These are phyloP conservation scores for Phytophthora aleatoria DNA, from an alignment of 352 stramenopile genomes.

Conservation along the genomic window DNA sequence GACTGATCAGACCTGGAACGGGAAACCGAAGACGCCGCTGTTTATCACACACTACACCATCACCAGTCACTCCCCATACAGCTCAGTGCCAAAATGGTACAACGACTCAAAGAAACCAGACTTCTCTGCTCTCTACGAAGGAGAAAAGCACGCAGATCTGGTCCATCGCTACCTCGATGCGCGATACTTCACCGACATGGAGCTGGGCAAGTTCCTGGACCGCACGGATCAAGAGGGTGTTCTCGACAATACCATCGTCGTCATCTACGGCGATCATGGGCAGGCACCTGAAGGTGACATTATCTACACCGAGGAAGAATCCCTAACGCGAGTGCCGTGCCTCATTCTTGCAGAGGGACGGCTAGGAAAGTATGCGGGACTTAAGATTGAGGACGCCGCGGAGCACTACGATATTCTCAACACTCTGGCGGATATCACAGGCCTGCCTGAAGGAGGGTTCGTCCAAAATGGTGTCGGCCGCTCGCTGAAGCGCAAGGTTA, in stretches of 20 bases:
- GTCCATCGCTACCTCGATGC: slow-evolving; percentile 56
- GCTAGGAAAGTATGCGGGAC: slow-evolving; percentile 39
- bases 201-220: slow-evolving; percentile 59
- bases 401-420: slow-evolving; percentile 70
- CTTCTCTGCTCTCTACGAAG: slow-evolving; percentile 54
- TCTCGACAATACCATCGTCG: slow-evolving; percentile 61
- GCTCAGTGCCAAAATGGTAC: slow-evolving; percentile 48
- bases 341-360: slow-evolving; percentile 57
- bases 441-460: slow-evolving; percentile 54
- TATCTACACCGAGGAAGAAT: slow-evolving; percentile 49
- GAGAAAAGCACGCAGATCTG: slow-evolving; percentile 31
- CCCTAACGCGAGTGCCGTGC: slow-evolving; percentile 41
- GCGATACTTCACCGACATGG: slow-evolving; percentile 62
- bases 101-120: slow-evolving; percentile 45
- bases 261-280: slow-evolving; percentile 62
- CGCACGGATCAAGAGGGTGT: slow-evolving; percentile 45
- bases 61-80: slow-evolving; percentile 48
- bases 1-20: slow-evolving; percentile 8
- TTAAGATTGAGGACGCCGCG: slow-evolving; percentile 45
- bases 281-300: slow-evolving; percentile 44
- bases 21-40: slow-evolving; percentile 39
- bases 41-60: slow-evolving; percentile 72
- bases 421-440: slow-evolving; percentile 65
- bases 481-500: slow-evolving; percentile 51
- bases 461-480: slow-evolving; percentile 56